Evolutionary conservation across 192 early-diverging fungal species (phyloP).

Genomic region (Geranomyces michiganensis): DNA sequence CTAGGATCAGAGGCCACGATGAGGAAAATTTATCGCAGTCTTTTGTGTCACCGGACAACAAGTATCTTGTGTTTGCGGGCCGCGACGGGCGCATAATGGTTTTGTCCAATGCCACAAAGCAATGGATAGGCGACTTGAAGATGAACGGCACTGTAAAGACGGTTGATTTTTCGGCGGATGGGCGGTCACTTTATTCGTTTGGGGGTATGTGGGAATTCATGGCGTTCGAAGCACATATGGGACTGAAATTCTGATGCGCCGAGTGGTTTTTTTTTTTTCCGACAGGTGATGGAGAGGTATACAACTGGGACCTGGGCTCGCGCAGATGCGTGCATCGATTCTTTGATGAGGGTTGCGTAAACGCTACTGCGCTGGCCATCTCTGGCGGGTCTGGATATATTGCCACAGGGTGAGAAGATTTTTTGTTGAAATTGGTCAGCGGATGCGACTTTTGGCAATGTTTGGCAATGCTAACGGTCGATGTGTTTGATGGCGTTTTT

Average conservation of each 20-base stretch:
- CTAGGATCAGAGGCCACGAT: slow-evolving; percentile 74
- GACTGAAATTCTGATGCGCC: slow-evolving; percentile 1
- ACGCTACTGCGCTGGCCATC: slow-evolving; percentile 69
- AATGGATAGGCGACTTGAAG: slow-evolving; percentile 85
- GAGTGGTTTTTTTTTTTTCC: slow-evolving; percentile 54
- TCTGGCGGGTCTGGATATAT: slow-evolving; percentile 74
- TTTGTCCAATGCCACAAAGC: slow-evolving; percentile 76
- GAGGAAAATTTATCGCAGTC: slow-evolving; percentile 76
- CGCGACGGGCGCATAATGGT: slow-evolving; percentile 82
- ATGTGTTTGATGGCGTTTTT: neutral
- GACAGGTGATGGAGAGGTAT: slow-evolving; percentile 81
- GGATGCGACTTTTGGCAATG: no score
- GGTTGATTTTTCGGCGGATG: slow-evolving; percentile 80
- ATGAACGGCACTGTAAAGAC: slow-evolving; percentile 82
- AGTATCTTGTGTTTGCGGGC: slow-evolving; percentile 78
- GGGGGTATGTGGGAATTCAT: slow-evolving; percentile 46
- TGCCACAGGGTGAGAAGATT: slow-evolving; percentile 72
- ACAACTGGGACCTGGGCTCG: slow-evolving; percentile 83
- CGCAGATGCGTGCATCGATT: slow-evolving; percentile 78
- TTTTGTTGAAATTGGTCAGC: no score
- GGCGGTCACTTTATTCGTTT: slow-evolving; percentile 74
- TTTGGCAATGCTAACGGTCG: slow-evolving; percentile 14
- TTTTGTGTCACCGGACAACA: slow-evolving; percentile 68
- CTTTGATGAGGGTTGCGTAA: slow-evolving; percentile 80
- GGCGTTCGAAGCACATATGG: slow-evolving; percentile 21